A percentile compares a stretch with the other conserved stretches of the same genome.
These are phyloP conservation scores for Striga hermonthica DNA, from an alignment of 305 asterid species.

Conservation along the genomic window DNA sequence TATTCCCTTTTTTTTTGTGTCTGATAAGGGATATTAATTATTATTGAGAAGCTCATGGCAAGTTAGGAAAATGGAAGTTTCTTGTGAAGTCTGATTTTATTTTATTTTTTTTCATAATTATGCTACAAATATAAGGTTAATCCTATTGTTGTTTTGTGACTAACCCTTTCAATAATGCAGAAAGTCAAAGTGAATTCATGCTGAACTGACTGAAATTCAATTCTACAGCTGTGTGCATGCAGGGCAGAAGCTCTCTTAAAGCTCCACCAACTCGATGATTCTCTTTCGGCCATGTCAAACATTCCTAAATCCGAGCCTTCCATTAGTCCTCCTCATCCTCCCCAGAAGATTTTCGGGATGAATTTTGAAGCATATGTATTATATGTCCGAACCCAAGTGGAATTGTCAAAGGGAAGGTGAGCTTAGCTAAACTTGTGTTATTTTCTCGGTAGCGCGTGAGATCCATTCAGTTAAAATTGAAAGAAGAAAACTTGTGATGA, in stretches of 20 bases:
- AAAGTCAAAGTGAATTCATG: constrained; percentile 14
- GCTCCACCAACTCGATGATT: constrained; percentile 68
- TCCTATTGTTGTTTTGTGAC: background rate
- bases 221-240: constrained; percentile 73
- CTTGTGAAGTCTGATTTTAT: too few relatives aligned
- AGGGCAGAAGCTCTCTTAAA: constrained; percentile 86
- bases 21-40: background rate
- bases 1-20: background rate
- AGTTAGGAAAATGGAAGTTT: background rate
- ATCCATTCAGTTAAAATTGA: background rate
- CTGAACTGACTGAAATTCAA: constrained; percentile 32
- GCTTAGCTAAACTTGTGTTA: constrained; percentile 18
- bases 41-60: too few relatives aligned
- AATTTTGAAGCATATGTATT: constrained; percentile 58
- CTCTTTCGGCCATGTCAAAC: constrained; percentile 47
- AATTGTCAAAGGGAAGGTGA: constrained; percentile 83
- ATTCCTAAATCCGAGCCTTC: constrained; percentile 39
- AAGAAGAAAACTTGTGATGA: background rate
- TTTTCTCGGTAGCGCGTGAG: constrained; percentile 8
- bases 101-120: too few relatives aligned
- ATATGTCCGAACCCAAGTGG: constrained; percentile 63
- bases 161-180: background rate
- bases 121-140: background rate
- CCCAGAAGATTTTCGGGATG: constrained; percentile 61
- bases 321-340: constrained; percentile 32